Conservation (phyloP, 495 filamentous ascomycete species). For the Lasiosphaeria miniovina region DNA sequence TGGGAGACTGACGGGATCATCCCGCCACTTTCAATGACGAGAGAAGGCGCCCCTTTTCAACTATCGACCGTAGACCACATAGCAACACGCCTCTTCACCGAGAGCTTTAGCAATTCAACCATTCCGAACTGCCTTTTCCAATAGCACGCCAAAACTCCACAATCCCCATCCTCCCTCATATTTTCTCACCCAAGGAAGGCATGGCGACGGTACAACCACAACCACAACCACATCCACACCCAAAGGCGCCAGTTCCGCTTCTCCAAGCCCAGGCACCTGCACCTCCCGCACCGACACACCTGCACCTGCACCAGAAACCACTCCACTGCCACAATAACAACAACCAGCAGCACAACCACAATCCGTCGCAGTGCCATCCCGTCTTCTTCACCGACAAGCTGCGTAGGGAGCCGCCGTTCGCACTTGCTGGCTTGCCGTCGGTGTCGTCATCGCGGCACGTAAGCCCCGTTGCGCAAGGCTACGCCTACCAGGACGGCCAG, state of each 20-base stretch:
- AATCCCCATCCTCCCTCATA: not conserved
- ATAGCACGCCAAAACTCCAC: not conserved
- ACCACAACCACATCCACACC: not conserved
- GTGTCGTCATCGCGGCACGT: constrained; percentile 13
- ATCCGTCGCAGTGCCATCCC: constrained; percentile 51
- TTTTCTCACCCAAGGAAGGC: not conserved
- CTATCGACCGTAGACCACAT: too few relatives aligned
- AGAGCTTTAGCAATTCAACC: too few relatives aligned
- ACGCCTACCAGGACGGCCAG: constrained; percentile 45
- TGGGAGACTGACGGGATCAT: too few relatives aligned
- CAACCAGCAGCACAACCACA: constrained; percentile 6
- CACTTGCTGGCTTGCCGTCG: constrained; percentile 5
- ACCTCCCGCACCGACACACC: not conserved
- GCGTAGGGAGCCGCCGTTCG: constrained; percentile 40
- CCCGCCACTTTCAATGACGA: too few relatives aligned
- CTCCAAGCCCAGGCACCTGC: not conserved
- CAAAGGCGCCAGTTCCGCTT: not conserved
- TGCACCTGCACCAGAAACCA: not conserved
- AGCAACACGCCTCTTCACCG: too few relatives aligned
- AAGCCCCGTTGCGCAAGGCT: constrained; percentile 52
- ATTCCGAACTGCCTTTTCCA: too few relatives aligned
- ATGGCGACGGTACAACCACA: not conserved
- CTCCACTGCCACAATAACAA: not conserved
- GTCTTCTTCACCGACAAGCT: constrained; percentile 58
- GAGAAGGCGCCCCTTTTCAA: too few relatives aligned